These are phyloP conservation scores for Colletotrichum graminicola DNA, from an alignment of 2,329 filamentous ascomycete species.

Conservation along the genomic window DNA sequence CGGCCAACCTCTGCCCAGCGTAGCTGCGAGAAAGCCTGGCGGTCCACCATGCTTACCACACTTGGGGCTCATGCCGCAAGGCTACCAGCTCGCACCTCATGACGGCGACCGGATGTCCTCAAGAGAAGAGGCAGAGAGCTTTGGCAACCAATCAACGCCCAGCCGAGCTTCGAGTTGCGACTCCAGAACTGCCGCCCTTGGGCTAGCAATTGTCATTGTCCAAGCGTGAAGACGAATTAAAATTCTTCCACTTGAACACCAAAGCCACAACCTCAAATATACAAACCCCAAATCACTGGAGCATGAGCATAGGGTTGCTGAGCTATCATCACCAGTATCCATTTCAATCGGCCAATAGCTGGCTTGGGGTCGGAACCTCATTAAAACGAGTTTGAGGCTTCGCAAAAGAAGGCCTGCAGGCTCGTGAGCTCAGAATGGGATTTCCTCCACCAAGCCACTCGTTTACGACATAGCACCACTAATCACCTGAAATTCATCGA, in stretches of 20 bases:
- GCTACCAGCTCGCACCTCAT: conserved; percentile 13
- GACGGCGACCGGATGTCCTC: conserved; percentile 7
- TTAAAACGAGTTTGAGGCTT: background rate
- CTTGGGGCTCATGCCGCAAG: conserved; percentile 16
- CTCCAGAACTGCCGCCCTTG: conserved; percentile 2
- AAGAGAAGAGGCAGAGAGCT: background rate
- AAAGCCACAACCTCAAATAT: background rate
- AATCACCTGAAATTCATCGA: background rate
- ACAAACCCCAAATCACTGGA: background rate
- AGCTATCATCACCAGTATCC: background rate
- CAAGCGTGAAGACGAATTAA: background rate
- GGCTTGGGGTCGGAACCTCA: background rate
- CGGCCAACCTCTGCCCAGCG: background rate
- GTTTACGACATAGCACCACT: background rate
- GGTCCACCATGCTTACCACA: conserved; percentile 1
- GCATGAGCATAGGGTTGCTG: background rate
- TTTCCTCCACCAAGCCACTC: background rate
- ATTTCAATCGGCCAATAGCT: background rate
- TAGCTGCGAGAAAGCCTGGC: background rate
- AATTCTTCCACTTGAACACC: background rate
- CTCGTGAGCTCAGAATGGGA: background rate
- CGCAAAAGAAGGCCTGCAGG: conserved; percentile 23
- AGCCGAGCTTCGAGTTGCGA: background rate
- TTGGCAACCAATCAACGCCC: conserved; percentile 9
- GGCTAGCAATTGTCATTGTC: background rate